Conservation (phyloP, 2,329 filamentous ascomycete species). For the Sporothrix pseudoabietina region DNA sequence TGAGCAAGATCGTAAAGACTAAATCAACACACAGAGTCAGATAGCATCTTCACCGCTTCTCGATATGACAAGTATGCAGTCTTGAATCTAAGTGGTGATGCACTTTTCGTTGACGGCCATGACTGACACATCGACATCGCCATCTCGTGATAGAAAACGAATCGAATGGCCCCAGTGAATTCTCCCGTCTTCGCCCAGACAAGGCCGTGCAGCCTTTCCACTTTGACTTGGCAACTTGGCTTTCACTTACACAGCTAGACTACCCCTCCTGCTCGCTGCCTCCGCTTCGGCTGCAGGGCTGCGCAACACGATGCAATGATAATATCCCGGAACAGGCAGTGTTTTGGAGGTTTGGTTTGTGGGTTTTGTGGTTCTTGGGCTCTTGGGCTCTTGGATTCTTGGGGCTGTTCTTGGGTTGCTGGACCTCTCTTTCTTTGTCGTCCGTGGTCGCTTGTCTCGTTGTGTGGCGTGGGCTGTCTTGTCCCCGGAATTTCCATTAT, state of each 20-base stretch:
- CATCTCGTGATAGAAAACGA: not conserved
- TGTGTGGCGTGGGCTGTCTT: not conserved
- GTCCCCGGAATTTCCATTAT: conserved; percentile 24
- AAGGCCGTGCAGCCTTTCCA: not conserved
- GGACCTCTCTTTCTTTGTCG: not conserved
- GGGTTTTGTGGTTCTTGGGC: not conserved
- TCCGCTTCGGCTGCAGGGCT: conserved; percentile 6
- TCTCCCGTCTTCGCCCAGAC: not conserved
- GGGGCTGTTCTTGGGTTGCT: not conserved
- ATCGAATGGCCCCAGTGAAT: not conserved
- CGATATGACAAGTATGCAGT: not conserved
- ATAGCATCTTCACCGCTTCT: not conserved
- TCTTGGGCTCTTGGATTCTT: not conserved
- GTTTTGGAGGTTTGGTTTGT: not conserved
- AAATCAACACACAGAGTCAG: not conserved
- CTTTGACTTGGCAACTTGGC: not conserved
- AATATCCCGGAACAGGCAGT: conserved; percentile 21
- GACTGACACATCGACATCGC: conserved; percentile 1
- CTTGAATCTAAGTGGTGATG: not conserved
- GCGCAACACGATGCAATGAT: conserved; percentile 6
- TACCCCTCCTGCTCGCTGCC: conserved; percentile 1
- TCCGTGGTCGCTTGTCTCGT: not conserved
- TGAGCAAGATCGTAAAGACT: not conserved
- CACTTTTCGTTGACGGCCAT: not conserved
- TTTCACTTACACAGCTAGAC: not conserved